Conservation (phyloP, 2,329 filamentous ascomycete species). For the Colletotrichum musicola region DNA sequence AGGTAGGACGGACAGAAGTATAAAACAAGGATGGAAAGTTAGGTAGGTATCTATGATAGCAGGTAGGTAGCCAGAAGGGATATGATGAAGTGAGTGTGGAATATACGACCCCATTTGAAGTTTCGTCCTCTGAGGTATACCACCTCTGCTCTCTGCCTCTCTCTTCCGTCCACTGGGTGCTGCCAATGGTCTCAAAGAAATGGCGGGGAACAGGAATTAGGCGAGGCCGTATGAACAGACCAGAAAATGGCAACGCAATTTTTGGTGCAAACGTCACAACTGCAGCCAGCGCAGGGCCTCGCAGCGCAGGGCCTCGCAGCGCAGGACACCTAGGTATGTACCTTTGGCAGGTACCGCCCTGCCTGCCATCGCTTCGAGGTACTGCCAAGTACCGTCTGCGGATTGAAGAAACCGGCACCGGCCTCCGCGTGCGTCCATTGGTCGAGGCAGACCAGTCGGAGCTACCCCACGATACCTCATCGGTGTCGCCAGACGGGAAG, state of each 20-base stretch:
- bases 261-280: slow-evolving; percentile 39
- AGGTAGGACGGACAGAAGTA: too few species aligned
- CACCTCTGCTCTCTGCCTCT: not conserved
- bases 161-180: not conserved
- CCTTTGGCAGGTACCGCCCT: not conserved
- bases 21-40: too few species aligned
- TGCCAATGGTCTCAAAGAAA: not conserved
- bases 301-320: not conserved
- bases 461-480: slow-evolving; percentile 1
- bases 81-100: not conserved
- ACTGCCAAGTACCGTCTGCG: slow-evolving; percentile 8
- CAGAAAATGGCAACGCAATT: slow-evolving; percentile 26
- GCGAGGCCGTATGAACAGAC: slow-evolving; percentile 24
- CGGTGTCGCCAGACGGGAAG: not conserved
- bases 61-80: not conserved
- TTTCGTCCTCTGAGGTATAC: not conserved
- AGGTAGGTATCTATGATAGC: not conserved
- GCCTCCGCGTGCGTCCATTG: not conserved
- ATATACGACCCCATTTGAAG: too few species aligned
- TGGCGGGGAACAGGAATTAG: slow-evolving; percentile 23
- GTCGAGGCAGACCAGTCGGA: not conserved
- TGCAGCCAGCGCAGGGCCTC: slow-evolving; percentile 14
- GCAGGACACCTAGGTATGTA: not conserved
- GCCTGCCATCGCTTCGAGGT: not conserved
- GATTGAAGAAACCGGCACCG: slow-evolving; percentile 11